Conservation (phyloP, 1,284 basidiomycete species). For the Tilletia setariae region DNA sequence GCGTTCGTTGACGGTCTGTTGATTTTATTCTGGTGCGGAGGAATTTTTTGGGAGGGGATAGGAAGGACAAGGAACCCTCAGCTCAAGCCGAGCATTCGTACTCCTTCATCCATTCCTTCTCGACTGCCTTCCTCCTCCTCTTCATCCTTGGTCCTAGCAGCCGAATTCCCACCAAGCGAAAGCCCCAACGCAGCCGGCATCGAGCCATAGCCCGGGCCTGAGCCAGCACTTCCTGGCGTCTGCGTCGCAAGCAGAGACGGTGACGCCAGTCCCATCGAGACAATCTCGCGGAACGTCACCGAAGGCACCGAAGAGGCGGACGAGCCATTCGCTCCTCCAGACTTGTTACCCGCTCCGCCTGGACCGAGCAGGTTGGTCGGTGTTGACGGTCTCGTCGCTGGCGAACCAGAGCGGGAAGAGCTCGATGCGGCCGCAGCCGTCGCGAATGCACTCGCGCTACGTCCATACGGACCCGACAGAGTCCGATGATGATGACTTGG, state of each 20-base stretch:
- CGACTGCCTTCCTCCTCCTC: conserved; percentile 20
- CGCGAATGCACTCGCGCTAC: conserved; percentile 1
- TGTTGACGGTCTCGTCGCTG: conserved; percentile 6
- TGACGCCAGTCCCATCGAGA: conserved; percentile 4
- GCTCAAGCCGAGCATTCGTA: conserved; percentile 26
- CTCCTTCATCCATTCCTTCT: conserved; percentile 30
- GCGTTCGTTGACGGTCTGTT: too few relatives aligned
- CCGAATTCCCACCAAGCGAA: conserved; percentile 18
- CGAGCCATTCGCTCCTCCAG: not conserved
- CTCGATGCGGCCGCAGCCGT: conserved; percentile 4
- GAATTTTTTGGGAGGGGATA: not conserved
- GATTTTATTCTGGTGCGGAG: too few relatives aligned
- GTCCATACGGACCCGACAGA: not conserved
- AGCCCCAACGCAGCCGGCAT: conserved; percentile 31
- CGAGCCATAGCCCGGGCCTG: conserved; percentile 36
- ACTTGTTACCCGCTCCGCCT: not conserved
- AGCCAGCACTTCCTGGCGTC: conserved; percentile 17
- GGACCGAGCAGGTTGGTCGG: not conserved
- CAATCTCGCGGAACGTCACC: too few relatives aligned
- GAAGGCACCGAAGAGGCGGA: too few relatives aligned
- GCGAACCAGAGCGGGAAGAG: conserved; percentile 3
- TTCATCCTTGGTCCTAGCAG: conserved; percentile 7
- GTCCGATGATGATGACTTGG: not conserved
- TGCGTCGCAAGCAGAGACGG: conserved; percentile 26
- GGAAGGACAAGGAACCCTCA: not conserved